Percentiles rank a stretch among this genome's conserved stretches.
phyloP scores from a whole-genome alignment of 2,329 filamentous ascomycete species.

The Fusarium austroafricanum region DNA sequence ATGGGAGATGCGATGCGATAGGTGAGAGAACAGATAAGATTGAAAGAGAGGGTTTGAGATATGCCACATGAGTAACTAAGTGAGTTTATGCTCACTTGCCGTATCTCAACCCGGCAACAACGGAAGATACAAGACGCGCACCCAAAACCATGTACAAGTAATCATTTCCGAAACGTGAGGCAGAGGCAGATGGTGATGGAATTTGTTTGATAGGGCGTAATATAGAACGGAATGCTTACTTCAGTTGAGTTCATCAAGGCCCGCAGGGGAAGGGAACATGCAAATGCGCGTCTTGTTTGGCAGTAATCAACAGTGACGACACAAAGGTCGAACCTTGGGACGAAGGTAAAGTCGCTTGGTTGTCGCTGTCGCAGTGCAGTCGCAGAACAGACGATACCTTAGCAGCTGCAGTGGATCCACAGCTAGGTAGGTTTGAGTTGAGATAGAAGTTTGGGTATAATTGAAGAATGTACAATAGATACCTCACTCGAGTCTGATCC shows the following conservation, averaged over 20 bases:
- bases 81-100: slow-evolving; percentile 18
- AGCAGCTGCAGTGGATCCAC: slow-evolving; percentile 45
- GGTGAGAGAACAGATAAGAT: neutral
- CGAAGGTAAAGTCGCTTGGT: slow-evolving; percentile 1
- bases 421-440: slow-evolving; percentile 11
- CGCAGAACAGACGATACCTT: slow-evolving; percentile 12
- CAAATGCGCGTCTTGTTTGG: slow-evolving; percentile 35
- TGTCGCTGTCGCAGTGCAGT: slow-evolving; percentile 1
- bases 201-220: neutral
- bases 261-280: slow-evolving; percentile 29
- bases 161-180: neutral
- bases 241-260: neutral
- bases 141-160: slow-evolving; percentile 20
- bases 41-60: slow-evolving; percentile 7
- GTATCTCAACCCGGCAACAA: slow-evolving; percentile 29
- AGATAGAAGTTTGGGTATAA: slow-evolving; percentile 24
- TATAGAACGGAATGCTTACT: slow-evolving; percentile 32
- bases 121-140: slow-evolving; percentile 35
- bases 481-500: slow-evolving; percentile 24
- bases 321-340: slow-evolving; percentile 11
- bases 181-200: neutral
- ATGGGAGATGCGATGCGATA: neutral
- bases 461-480: slow-evolving; percentile 41
- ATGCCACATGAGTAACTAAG: neutral
- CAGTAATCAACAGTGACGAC: slow-evolving; percentile 33